phyloP scores from a whole-genome alignment of 768 basidiomycete species.

The Tremella mesenterica region DNA sequence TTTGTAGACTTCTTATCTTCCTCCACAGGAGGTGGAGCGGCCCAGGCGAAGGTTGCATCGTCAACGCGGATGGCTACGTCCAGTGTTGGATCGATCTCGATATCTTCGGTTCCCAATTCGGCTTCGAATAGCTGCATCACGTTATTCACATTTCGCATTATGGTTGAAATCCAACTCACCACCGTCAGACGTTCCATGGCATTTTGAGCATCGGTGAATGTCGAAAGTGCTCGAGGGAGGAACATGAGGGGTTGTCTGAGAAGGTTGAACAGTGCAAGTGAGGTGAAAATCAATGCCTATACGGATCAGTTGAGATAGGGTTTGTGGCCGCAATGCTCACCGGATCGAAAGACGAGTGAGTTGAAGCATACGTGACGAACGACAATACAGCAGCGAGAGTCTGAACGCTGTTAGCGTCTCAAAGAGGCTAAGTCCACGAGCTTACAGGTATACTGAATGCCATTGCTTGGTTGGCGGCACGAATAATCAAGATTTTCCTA shows the following conservation, averaged over 20 bases:
- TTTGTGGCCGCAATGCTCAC: slow-evolving; percentile 11
- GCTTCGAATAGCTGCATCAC: slow-evolving; percentile 50
- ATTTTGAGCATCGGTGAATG: slow-evolving; percentile 58
- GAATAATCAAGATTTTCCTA: slow-evolving; percentile 54
- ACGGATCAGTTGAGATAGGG: not conserved
- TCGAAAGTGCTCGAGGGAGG: slow-evolving; percentile 48
- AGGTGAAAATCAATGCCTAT: slow-evolving; percentile 58
- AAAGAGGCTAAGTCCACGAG: not conserved
- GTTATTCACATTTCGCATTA: not conserved
- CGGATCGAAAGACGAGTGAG: slow-evolving; percentile 54
- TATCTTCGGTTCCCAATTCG: slow-evolving; percentile 49
- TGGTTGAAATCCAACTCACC: slow-evolving; percentile 9
- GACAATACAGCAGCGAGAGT: slow-evolving; percentile 60
- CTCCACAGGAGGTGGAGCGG: slow-evolving; percentile 40
- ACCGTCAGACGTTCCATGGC: slow-evolving; percentile 52
- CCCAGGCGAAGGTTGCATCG: slow-evolving; percentile 62
- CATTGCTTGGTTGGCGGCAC: slow-evolving; percentile 55
- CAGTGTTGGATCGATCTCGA: slow-evolving; percentile 48
- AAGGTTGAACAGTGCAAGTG: slow-evolving; percentile 55
- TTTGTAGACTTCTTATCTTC: slow-evolving; percentile 18
- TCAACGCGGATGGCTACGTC: slow-evolving; percentile 51
- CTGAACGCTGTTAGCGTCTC: slow-evolving; percentile 40
- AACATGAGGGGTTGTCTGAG: slow-evolving; percentile 56
- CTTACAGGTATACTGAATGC: slow-evolving; percentile 17
- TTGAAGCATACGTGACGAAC: slow-evolving; percentile 59